Conservation (phyloP, 1,284 basidiomycete species). For the Ustilago loliicola region DNA sequence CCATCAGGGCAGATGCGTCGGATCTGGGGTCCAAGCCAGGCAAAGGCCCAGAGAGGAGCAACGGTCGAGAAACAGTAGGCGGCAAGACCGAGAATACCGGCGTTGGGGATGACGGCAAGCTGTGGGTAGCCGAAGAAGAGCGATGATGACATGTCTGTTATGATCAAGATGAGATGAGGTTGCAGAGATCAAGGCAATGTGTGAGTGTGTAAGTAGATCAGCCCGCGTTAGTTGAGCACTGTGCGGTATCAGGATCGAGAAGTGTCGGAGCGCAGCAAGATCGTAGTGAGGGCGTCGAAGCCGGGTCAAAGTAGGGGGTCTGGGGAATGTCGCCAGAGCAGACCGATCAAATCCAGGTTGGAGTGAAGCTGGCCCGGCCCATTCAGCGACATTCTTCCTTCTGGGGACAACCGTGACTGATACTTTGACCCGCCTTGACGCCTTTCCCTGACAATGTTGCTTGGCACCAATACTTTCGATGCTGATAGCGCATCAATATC, state of each 20-base stretch:
- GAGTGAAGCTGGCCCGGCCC: not conserved
- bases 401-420: not conserved
- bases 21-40: constrained; percentile 68
- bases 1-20: constrained; percentile 67
- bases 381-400: too few species aligned
- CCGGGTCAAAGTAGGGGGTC: not conserved
- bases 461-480: not conserved
- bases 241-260: constrained; percentile 14
- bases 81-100: constrained; percentile 65
- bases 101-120: constrained; percentile 68
- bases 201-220: constrained; percentile 29
- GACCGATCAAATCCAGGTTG: too few species aligned
- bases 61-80: constrained; percentile 68
- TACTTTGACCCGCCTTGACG: not conserved
- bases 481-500: not conserved
- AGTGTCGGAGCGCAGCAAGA: constrained; percentile 4
- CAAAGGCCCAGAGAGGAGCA: constrained; percentile 68
- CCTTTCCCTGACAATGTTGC: not conserved
- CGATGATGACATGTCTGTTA: constrained; percentile 69
- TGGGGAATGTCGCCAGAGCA: not conserved
- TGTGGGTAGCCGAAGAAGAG: constrained; percentile 70
- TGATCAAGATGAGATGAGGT: not conserved
- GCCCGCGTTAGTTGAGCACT: constrained; percentile 22
- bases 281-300: too few species aligned
- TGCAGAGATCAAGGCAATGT: not conserved